A percentile compares a stretch with the other conserved stretches of the same genome.
Evolutionary conservation across 2,329 filamentous ascomycete species (phyloP).

Genomic region (Fusarium sp.): DNA sequence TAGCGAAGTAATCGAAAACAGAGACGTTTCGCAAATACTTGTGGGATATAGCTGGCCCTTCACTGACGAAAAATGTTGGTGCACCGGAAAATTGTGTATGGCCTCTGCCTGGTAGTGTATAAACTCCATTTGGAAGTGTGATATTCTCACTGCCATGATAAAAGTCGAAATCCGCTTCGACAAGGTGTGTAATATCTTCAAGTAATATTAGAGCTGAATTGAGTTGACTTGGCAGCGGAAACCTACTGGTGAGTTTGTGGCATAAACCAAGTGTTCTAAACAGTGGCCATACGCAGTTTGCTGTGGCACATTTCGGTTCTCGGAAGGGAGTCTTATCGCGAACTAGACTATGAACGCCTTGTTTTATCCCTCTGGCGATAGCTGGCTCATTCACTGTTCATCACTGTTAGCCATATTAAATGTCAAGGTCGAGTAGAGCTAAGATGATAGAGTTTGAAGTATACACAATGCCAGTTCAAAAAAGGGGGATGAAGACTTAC

Average conservation of each 20-base stretch:
- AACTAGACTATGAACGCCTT: slow-evolving; percentile 3
- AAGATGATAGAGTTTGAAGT: too few relatives aligned
- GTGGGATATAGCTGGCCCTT: not conserved
- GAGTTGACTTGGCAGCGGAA: too few relatives aligned
- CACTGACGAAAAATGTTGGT: not conserved
- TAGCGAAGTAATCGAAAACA: slow-evolving; percentile 5
- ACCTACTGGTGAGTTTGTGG: not conserved
- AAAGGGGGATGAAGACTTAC: not conserved
- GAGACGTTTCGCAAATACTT: not conserved
- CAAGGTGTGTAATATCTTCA: slow-evolving; percentile 1
- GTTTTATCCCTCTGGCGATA: slow-evolving; percentile 1
- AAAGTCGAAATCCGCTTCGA: slow-evolving; percentile 9
- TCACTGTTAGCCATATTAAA: not conserved
- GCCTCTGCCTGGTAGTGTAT: not conserved
- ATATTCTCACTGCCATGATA: slow-evolving; percentile 4
- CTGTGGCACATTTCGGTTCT: slow-evolving; percentile 4
- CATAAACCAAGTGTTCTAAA: slow-evolving; percentile 8
- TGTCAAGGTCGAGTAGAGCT: too few relatives aligned
- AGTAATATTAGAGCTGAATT: not conserved
- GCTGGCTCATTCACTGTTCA: slow-evolving; percentile 4
- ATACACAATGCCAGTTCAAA: too few relatives aligned
- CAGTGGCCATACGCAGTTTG: slow-evolving; percentile 8
- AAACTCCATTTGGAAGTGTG: slow-evolving; percentile 5
- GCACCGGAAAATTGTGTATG: slow-evolving; percentile 1
- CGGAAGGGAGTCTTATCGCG: not conserved